phyloP scores from a whole-genome alignment of 345 rosid species.

The Isatis tinctoria region DNA sequence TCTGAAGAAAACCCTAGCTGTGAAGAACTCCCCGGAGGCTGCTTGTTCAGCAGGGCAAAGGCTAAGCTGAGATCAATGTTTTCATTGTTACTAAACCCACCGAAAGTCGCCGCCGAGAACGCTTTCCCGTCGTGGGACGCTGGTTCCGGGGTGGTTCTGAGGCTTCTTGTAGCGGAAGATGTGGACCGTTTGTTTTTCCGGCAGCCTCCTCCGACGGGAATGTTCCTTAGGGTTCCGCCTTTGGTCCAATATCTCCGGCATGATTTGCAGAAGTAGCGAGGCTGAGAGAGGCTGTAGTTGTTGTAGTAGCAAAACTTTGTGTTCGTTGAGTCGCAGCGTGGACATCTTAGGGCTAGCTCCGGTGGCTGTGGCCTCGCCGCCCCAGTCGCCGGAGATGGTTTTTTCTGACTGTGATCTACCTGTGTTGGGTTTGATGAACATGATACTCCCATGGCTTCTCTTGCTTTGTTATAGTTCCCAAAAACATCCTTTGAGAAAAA shows the following conservation, averaged over 20 bases:
- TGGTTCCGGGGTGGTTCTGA: conserved; percentile 40
- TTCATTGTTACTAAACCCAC: conserved; percentile 38
- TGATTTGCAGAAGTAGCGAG: conserved; percentile 80
- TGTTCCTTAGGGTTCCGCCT: conserved; percentile 76
- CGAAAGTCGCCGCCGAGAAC: conserved; percentile 36
- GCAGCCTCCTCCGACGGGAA: conserved; percentile 82
- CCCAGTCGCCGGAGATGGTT: conserved; percentile 12
- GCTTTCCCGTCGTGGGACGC: conserved; percentile 28
- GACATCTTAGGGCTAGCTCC: conserved; percentile 67
- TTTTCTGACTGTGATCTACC: conserved; percentile 17
- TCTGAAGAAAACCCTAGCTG: conserved; percentile 46
- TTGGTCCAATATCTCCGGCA: conserved; percentile 87
- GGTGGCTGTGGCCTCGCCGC: conserved; percentile 48
- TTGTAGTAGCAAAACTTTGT: conserved; percentile 90
- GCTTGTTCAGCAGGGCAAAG: conserved; percentile 72
- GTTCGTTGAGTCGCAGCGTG: conserved; percentile 77
- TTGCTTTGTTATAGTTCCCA: conserved; percentile 25
- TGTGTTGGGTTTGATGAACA: conserved; percentile 18
- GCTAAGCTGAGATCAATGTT: conserved; percentile 65
- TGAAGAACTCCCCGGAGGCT: conserved; percentile 31
- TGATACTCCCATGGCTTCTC: conserved; percentile 29
- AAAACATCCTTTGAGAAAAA: conserved; percentile 19
- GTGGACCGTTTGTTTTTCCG: conserved; percentile 68
- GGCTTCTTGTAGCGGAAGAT: conserved; percentile 33
- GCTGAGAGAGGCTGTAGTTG: conserved; percentile 85